phyloP scores from a whole-genome alignment of 345 rosid genomes.

The Dipteronia sinensis region DNA sequence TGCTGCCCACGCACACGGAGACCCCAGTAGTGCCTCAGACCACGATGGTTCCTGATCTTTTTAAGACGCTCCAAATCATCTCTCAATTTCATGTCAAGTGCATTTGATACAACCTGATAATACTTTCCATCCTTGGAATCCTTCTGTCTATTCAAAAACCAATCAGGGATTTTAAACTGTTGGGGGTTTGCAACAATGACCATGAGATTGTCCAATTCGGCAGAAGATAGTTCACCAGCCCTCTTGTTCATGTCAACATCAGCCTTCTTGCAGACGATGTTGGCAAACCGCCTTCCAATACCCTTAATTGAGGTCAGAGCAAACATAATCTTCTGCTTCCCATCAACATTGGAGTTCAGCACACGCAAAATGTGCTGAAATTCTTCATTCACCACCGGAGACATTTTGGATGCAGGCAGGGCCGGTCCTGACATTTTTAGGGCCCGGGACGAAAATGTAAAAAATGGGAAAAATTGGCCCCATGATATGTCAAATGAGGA shows the following conservation, averaged over 20 bases:
- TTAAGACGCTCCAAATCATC: slow-evolving; percentile 94
- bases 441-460: no score
- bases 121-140: slow-evolving; percentile 89
- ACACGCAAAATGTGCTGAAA: no score
- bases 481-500: no score
- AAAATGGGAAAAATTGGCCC: no score
- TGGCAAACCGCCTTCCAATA: no score
- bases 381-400: no score
- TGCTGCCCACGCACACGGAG: slow-evolving; percentile 97
- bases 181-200: slow-evolving; percentile 80
- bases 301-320: no score
- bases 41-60: slow-evolving; percentile 97
- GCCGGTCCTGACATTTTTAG: no score
- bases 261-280: no score
- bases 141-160: slow-evolving; percentile 90
- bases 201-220: slow-evolving; percentile 92
- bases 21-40: slow-evolving; percentile 99
- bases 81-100: slow-evolving; percentile 91
- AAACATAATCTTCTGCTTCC: no score
- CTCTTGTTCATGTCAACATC: slow-evolving; percentile 24
- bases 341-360: no score
- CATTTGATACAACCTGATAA: slow-evolving; percentile 89
- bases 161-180: slow-evolving; percentile 89
- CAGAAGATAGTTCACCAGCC: slow-evolving; percentile 86
- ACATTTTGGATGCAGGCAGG: no score